phyloP scores from a whole-genome alignment of 75 land plant species.

The Cupressus sempervirens region DNA sequence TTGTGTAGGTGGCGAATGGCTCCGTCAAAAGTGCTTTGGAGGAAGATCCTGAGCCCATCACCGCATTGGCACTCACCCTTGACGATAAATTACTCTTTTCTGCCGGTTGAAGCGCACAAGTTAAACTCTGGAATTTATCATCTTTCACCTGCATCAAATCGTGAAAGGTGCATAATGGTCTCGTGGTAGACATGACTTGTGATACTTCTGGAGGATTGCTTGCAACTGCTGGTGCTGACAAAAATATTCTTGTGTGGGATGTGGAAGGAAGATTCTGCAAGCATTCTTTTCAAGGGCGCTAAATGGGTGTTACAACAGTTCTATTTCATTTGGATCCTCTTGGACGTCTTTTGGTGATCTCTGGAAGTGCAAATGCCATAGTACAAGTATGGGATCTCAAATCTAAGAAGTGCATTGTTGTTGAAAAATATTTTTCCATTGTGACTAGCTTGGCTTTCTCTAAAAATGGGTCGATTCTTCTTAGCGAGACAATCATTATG shows the following conservation, averaged over 20 bases:
- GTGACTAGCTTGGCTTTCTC: too few species aligned
- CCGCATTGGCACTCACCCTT: slow-evolving; percentile 65
- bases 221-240: slow-evolving; percentile 92
- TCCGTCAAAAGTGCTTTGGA: slow-evolving; percentile 52
- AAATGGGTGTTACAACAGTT: slow-evolving; percentile 69
- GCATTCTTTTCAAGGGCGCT: slow-evolving; percentile 84
- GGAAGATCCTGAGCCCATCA: slow-evolving; percentile 61
- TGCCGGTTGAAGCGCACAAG: slow-evolving; percentile 72
- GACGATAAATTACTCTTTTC: slow-evolving; percentile 70
- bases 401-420: too few species aligned
- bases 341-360: slow-evolving; percentile 65
- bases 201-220: slow-evolving; percentile 80
- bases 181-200: slow-evolving; percentile 76
- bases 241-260: slow-evolving; percentile 89
- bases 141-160: slow-evolving; percentile 61
- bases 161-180: slow-evolving; percentile 98
- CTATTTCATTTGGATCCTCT: slow-evolving; percentile 71
- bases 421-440: too few species aligned
- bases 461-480: too few species aligned
- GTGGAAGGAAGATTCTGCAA: slow-evolving; percentile 90
- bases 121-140: slow-evolving; percentile 74
- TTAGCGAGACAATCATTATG: not conserved
- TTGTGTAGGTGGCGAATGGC: slow-evolving; percentile 64
- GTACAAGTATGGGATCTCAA: slow-evolving; percentile 84
- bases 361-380: slow-evolving; percentile 91